Evolutionary conservation across 805 yeast genomes (phyloP).

Genomic region (Blastobotrys muscicola): DNA sequence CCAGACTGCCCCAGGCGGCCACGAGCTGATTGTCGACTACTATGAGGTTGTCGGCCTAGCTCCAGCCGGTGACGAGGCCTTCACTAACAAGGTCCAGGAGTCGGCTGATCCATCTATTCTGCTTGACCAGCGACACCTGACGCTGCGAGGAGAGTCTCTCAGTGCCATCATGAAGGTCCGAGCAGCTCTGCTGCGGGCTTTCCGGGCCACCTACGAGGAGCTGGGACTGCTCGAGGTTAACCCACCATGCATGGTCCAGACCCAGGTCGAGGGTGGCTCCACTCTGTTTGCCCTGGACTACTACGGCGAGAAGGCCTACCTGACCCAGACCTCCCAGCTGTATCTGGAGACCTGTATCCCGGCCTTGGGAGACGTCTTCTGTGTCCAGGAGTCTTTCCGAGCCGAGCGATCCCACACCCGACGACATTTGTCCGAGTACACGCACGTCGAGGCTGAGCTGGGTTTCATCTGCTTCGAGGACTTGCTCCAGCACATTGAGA

Average conservation of each 20-base stretch:
- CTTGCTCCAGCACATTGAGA: slow-evolving; percentile 75
- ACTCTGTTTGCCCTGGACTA: slow-evolving; percentile 87
- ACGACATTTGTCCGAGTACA: slow-evolving; percentile 94
- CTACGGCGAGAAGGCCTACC: slow-evolving; percentile 93
- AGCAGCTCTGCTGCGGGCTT: slow-evolving; percentile 60
- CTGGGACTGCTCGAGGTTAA: slow-evolving; percentile 82
- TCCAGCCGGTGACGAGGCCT: slow-evolving; percentile 91
- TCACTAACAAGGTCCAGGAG: slow-evolving; percentile 90
- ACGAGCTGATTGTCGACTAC: slow-evolving; percentile 84
- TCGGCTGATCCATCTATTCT: slow-evolving; percentile 86
- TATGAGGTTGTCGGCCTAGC: slow-evolving; percentile 87
- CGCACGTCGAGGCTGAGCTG: slow-evolving; percentile 93
- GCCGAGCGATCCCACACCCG: slow-evolving; percentile 99
- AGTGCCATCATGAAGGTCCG: slow-evolving; percentile 92
- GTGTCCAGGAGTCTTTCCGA: slow-evolving; percentile 97
- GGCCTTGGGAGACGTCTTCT: slow-evolving; percentile 92
- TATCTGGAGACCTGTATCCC: slow-evolving; percentile 95
- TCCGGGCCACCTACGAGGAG: slow-evolving; percentile 70
- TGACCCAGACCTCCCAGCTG: slow-evolving; percentile 95
- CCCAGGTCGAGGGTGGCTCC: slow-evolving; percentile 99
- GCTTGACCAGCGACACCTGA: slow-evolving; percentile 89
- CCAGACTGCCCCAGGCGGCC: slow-evolving; percentile 94
- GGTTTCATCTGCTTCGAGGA: slow-evolving; percentile 85
- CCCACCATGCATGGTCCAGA: slow-evolving; percentile 99
- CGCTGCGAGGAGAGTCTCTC: slow-evolving; percentile 93